These are phyloP conservation scores for Pseudogymnoascus sp. DNA, from an alignment of 2,329 filamentous ascomycete genomes.

Conservation along the genomic window DNA sequence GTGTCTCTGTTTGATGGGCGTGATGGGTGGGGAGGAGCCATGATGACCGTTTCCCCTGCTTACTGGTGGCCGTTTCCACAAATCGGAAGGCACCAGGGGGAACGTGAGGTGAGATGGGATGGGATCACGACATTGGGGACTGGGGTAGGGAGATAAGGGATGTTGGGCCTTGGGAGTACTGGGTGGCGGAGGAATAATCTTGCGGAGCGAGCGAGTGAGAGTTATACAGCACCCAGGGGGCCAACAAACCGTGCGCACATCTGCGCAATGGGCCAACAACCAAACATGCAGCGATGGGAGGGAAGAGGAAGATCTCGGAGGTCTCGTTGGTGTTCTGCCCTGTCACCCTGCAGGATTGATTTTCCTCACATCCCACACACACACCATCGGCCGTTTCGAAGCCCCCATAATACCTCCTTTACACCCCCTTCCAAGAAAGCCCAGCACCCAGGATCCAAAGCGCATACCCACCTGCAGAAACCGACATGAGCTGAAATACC, in stretches of 20 bases:
- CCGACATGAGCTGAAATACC: not conserved
- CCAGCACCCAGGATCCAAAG: not conserved
- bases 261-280: not conserved
- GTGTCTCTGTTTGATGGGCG: not conserved
- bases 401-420: not conserved
- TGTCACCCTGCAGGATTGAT: not conserved
- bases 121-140: not conserved
- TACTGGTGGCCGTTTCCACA: not conserved
- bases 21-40: not conserved
- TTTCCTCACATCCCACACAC: not conserved
- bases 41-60: not conserved
- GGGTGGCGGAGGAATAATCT: not conserved
- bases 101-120: not conserved
- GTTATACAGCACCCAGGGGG: not conserved
- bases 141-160: not conserved
- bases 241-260: not conserved
- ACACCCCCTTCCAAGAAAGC: not conserved
- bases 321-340: not conserved
- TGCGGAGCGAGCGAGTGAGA: not conserved
- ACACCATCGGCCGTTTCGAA: not conserved
- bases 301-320: not conserved
- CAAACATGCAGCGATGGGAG: not conserved
- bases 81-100: not conserved
- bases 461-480: not conserved
- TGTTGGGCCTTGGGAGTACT: not conserved